Evolutionary conservation across 352 stramenopile species (phyloP), one percentile per base, ranked within the genome.

Genomic region (Blastocystis sp.): DNA sequence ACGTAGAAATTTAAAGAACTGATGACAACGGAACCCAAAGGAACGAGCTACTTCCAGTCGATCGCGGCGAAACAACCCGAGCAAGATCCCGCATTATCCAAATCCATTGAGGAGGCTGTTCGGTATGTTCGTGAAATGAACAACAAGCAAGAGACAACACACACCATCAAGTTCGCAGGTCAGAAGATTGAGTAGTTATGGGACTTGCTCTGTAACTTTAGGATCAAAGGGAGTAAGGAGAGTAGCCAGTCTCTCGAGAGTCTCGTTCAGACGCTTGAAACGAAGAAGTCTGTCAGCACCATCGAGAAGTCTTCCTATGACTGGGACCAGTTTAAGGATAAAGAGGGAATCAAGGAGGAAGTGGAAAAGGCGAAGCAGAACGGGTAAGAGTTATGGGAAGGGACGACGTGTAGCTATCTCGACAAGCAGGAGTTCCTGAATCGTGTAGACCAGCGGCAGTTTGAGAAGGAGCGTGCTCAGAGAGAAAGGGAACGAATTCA

Each of bases 301-400:
- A 94, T 96, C 84, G 92, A 95, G 88, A 96, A 96, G 77, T 91
- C 92, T 61, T 94, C 91, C 29, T 88, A 95, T 24, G 92, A 96
- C 77, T 96, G 92, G 92, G 92, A 96, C 86, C 93, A 93, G 54
- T 96, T 94, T 88, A 96, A 96, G 84, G 89, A 94, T 59, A 87
- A 92, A 40, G 91, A 95, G 81, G 92, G 92, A 53, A 94, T 95
- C 79, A 90, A 93, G 34, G 92, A 95, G 61, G 92, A 95, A 84
- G 88, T 96, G 18, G 89, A 91, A 40, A 91, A 94, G 75, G 92
- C 93, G 86, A 95, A 92, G 9, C 95, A 95, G 88, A 91, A 95
- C 84, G 92, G 92, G 84, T 93, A 90, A 77, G 88, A 86, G 18
- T 18, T 24, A 11, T 77, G 34, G 34, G 38, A 76, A 8, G 16